Conservation (phyloP, 805 yeast genomes). For the Danielia reshetovae region DNA sequence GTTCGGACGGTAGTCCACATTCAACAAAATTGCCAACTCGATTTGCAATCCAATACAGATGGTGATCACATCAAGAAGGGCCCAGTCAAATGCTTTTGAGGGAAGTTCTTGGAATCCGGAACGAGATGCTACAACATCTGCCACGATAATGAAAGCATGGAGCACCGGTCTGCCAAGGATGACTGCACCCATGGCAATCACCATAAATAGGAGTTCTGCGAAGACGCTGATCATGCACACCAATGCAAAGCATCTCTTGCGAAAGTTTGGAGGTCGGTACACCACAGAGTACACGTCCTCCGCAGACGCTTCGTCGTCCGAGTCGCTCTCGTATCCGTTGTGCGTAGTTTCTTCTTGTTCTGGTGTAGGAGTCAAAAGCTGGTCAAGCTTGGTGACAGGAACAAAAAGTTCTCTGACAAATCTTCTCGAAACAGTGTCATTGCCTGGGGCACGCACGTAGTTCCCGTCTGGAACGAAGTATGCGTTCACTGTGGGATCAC, state of each 20-base stretch:
- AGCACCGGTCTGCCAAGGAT: constrained; percentile 23
- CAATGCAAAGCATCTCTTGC: constrained; percentile 50
- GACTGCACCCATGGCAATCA: constrained; percentile 18
- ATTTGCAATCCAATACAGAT: constrained; percentile 9
- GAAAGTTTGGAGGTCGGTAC: constrained; percentile 80
- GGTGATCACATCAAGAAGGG: constrained; percentile 6
- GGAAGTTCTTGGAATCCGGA: neutral
- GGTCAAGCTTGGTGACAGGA: constrained; percentile 77
- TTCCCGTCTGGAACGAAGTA: constrained; percentile 78
- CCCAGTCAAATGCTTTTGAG: constrained; percentile 3
- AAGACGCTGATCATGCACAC: constrained; percentile 47
- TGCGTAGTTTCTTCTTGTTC: constrained; percentile 7
- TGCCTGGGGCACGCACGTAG: constrained; percentile 81
- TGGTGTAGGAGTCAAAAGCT: constrained; percentile 35
- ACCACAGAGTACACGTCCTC: constrained; percentile 62
- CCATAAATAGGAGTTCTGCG: constrained; percentile 29
- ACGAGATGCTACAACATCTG: neutral
- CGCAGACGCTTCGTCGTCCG: constrained; percentile 35
- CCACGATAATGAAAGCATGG: constrained; percentile 3
- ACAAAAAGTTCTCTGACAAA: constrained; percentile 67
- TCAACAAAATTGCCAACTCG: constrained; percentile 2
- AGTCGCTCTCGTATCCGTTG: constrained; percentile 28
- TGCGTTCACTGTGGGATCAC: constrained; percentile 40
- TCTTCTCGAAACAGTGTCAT: constrained; percentile 68
- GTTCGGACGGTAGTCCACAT: constrained; percentile 4